These are phyloP conservation scores for Penicillium maclennaniae DNA, from an alignment of 495 filamentous ascomycete species.

Conservation along the genomic window DNA sequence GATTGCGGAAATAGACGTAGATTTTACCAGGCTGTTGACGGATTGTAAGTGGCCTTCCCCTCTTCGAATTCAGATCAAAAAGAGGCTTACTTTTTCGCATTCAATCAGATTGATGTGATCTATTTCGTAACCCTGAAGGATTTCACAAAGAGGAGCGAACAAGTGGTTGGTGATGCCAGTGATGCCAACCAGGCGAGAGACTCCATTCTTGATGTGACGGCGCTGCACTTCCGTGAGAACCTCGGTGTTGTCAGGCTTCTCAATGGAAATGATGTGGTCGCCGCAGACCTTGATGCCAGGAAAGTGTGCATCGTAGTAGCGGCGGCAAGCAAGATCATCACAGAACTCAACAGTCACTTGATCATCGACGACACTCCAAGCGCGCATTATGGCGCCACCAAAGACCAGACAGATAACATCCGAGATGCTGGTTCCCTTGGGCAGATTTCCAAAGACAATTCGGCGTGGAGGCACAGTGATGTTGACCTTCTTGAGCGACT, in stretches of 20 bases:
- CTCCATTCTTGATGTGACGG: background rate
- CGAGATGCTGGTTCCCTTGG: slow-evolving; percentile 24
- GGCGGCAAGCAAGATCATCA: slow-evolving; percentile 2
- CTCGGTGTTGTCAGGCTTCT: background rate
- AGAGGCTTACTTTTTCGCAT: background rate
- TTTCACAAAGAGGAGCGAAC: background rate
- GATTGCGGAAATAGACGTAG: slow-evolving; percentile 40
- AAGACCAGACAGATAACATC: slow-evolving; percentile 40
- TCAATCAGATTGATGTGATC: slow-evolving; percentile 1
- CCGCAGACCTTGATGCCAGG: background rate
- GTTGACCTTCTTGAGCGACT: background rate
- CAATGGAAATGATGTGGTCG: background rate
- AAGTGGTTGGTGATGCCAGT: background rate
- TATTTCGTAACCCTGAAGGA: background rate
- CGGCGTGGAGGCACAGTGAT: slow-evolving; percentile 13
- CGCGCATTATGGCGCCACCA: slow-evolving; percentile 42
- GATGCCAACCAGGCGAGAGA: slow-evolving; percentile 6
- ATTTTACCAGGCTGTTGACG: slow-evolving; percentile 16
- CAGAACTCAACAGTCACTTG: slow-evolving; percentile 9
- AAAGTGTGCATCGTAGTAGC: slow-evolving; percentile 1
- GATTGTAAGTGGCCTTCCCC: slow-evolving; percentile 6
- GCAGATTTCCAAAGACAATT: slow-evolving; percentile 37
- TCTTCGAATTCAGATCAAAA: background rate
- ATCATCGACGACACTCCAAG: slow-evolving; percentile 1
- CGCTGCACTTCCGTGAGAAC: background rate